Evolutionary conservation across 139 green algal genomes (phyloP), one percentile per base, ranked within the genome.

Genomic region (Chlorella sp.): DNA sequence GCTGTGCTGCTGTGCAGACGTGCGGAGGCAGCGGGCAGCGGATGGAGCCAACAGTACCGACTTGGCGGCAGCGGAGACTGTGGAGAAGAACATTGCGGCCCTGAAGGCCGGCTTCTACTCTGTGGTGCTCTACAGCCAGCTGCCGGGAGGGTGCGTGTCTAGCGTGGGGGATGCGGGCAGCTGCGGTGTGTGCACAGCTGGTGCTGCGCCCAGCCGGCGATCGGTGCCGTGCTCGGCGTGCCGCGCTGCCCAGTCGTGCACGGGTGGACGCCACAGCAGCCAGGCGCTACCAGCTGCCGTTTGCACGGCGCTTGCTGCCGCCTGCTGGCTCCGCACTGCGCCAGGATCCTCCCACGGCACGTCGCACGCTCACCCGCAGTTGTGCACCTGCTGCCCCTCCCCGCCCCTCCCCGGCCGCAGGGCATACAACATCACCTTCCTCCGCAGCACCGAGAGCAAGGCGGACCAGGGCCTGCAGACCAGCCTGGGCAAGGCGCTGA

Each of bases 101-200:
- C 40, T 83, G 40, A 20, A 83, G 60, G 40, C 73, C 8, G 77
- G 77, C 5, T 83, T 83, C 16, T 73, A 74, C 58, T 44, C 26
- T 0, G 60, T 83, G 2, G 38, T 83, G 60, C 60, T 83, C 40
- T 83, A 83, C 60, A 43, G 73, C 40, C 77, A 83, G 41, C 40
- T 83, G 65, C 77, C 77, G 17, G 48, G 58, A 13, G 76, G 76
- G 76, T 82, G 76, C 56, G 76, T 8, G 0, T 7, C 20, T 9
- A 38, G 2, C 14, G 28, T 24, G 26, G 36, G 65, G 24, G 32
- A 24, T 73, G 65, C 65, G 28, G 16, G 24, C 4, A 32, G 24
- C 64, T 20, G 56, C 56, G 28, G 56, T 19, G 56, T 28, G 16
- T 19, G 56, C 56, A 17, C n/a, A 65, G 56, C 56, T 65, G 54